Conservation (phyloP, 2,329 filamentous ascomycete genomes). For the Penicillium rolfsii region DNA sequence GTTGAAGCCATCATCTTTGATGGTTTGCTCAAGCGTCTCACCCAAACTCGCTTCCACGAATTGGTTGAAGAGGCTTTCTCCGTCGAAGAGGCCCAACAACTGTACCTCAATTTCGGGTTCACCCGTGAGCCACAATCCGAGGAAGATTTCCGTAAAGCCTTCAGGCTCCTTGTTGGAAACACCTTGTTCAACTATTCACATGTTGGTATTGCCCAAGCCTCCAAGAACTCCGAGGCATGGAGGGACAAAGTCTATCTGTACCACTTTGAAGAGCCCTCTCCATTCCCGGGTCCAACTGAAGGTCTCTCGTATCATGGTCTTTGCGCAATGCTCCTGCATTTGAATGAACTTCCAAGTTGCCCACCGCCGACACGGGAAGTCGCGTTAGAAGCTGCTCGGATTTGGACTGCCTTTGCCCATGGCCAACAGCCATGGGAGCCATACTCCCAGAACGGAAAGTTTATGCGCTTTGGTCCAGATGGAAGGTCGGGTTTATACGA, state of each 20-base stretch:
- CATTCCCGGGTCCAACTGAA: slow-evolving; percentile 11
- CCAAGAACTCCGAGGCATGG: neutral
- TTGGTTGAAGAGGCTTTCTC: slow-evolving; percentile 1
- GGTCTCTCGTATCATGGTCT: slow-evolving; percentile 17
- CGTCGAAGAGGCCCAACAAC: neutral
- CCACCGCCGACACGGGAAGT: slow-evolving; percentile 9
- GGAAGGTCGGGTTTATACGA: neutral
- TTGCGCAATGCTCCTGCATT: slow-evolving; percentile 13
- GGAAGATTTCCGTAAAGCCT: slow-evolving; percentile 11
- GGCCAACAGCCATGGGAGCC: slow-evolving; percentile 16
- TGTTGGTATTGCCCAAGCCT: slow-evolving; percentile 6
- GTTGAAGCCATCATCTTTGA: slow-evolving; percentile 16
- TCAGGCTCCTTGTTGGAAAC: slow-evolving; percentile 11
- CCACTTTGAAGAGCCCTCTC: slow-evolving; percentile 15
- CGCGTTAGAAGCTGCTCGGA: slow-evolving; percentile 7
- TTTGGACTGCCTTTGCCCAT: slow-evolving; percentile 15
- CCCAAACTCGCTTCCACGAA: slow-evolving; percentile 5
- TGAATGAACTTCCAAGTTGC: slow-evolving; percentile 12
- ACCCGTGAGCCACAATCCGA: slow-evolving; percentile 1
- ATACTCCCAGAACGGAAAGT: slow-evolving; percentile 1
- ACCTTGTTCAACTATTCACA: slow-evolving; percentile 9
- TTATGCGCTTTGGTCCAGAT: slow-evolving; percentile 18
- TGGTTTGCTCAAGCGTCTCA: slow-evolving; percentile 5
- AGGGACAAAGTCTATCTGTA: slow-evolving; percentile 11
- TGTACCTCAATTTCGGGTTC: slow-evolving; percentile 10